Conservation (phyloP, 2,329 filamentous ascomycete species). For the Mycocentrospora acerina region DNA sequence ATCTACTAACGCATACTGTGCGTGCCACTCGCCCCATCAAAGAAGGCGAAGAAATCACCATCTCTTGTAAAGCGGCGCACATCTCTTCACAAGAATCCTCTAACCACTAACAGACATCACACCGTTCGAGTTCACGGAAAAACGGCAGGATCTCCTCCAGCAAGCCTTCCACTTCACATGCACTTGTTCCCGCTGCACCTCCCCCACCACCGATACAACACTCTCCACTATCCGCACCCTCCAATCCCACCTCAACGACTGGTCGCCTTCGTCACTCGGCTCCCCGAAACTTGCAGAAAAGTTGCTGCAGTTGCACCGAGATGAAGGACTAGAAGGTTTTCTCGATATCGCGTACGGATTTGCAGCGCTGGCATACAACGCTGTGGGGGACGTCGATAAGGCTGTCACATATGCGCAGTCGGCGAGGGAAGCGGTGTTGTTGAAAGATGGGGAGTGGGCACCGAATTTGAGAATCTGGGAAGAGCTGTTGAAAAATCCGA, state of each 20-base stretch:
- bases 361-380: conserved; percentile 44
- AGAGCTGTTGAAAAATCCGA: conserved; percentile 29
- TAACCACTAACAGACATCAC: conserved; percentile 32
- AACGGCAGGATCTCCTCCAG: conserved; percentile 33
- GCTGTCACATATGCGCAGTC: conserved; percentile 38
- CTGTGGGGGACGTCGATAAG: conserved; percentile 24
- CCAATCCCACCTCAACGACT: conserved; percentile 36
- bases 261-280: conserved; percentile 17
- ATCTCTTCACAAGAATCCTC: conserved; percentile 1
- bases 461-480: conserved; percentile 37
- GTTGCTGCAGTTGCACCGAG: conserved; percentile 37
- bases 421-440: conserved; percentile 36
- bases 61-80: conserved; percentile 34
- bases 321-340: conserved; percentile 43
- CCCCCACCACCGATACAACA: conserved; percentile 30
- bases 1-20: conserved; percentile 44
- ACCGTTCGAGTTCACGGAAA: conserved; percentile 32
- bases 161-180: conserved; percentile 47
- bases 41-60: conserved; percentile 44
- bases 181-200: conserved; percentile 40
- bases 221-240: conserved; percentile 33
- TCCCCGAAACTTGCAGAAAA: conserved; percentile 33
- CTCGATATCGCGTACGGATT: conserved; percentile 44
- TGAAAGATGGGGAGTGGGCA: conserved; percentile 42
- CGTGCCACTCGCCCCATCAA: conserved; percentile 37